These are phyloP conservation scores for Danielia oregonensis DNA, from an alignment of 805 yeast genomes.

Conservation along the genomic window DNA sequence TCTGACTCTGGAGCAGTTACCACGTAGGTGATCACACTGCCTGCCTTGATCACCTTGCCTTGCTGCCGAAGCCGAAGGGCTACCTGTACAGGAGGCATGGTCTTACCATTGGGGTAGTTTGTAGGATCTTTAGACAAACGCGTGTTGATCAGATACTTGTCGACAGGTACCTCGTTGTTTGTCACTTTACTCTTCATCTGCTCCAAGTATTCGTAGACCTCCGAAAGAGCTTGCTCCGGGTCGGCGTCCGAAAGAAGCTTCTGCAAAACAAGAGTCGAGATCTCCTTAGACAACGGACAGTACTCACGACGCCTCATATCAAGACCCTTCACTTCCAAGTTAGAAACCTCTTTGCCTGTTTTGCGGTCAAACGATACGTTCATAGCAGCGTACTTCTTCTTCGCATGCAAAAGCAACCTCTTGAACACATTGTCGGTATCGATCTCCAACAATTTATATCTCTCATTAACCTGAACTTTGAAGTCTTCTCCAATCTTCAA, in stretches of 20 bases:
- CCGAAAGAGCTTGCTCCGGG: conserved; percentile 69
- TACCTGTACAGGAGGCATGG: conserved; percentile 82
- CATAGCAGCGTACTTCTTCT: conserved; percentile 96
- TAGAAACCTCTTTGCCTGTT: conserved; percentile 50
- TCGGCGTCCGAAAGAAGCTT: conserved; percentile 70
- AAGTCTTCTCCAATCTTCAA: conserved; percentile 79
- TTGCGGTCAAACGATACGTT: conserved; percentile 48
- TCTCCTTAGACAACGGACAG: conserved; percentile 88
- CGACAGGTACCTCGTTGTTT: conserved; percentile 57
- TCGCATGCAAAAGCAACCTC: conserved; percentile 81
- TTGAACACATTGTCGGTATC: conserved; percentile 94
- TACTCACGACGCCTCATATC: conserved; percentile 97
- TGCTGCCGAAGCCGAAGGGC: conserved; percentile 77
- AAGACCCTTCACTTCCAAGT: conserved; percentile 88
- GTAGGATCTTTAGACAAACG: conserved; percentile 84
- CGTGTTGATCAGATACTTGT: conserved; percentile 78
- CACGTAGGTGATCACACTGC: conserved; percentile 84
- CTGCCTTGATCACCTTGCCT: conserved; percentile 85
- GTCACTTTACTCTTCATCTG: conserved; percentile 55
- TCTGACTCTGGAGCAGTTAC: conserved; percentile 44
- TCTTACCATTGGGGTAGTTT: conserved; percentile 75
- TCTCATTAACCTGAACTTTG: conserved; percentile 80
- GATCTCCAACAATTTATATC: conserved; percentile 82
- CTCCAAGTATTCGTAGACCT: conserved; percentile 69
- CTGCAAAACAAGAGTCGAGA: conserved; percentile 70